Base-by-base conservation (phyloP, 306 rosid genomes). In the Vigna trinervia region DNA sequence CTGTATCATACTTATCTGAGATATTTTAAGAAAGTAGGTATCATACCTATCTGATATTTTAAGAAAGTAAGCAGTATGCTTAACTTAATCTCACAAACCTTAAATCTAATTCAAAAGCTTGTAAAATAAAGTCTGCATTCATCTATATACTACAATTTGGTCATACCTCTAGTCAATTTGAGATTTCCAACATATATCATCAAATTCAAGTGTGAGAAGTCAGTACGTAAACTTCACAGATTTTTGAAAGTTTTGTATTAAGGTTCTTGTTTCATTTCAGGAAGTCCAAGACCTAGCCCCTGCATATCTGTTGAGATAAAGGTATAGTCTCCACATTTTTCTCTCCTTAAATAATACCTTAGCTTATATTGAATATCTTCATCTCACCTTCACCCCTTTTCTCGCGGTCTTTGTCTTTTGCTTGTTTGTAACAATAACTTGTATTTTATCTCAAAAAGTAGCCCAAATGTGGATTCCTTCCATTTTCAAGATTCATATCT, bases 401-500 rank as follows among this genome's bases (percentile, higher is more conserved):
- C 53, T 76, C 28, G 43, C 36, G 2, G n/a, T 19, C 17, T 17
- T 12, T 53, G 10, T 36, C 70, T 68, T 53, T 80, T 9, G 60
- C 56, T 47, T 78, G 62, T 56, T 77, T 5, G 50, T 45, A 52
- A 67, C 66, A 4, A 56, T 39, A 52, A 62, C 72, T 43, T 76
- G 65, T 83, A 45, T 1, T 80, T 53, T 22, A 39, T 12, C 63
- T 12, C 47, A 36, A 75, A 85, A 80, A 63, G 52, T 73, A 96
- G 99, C 96, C 99, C 52, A 96, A 92, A 83, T 92, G 99, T 11
- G 99, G 99, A 73, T 92, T 92, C 82, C 90, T 96, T 67, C 97
- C 99, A 9, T 47, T 48, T 71, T 89, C 99, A 73, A 87, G 75
- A 78, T 91, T 88, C 84, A 88, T 96, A 82, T 83, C 88, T 36